Evolutionary conservation across 768 basidiomycete genomes (phyloP).

Genomic region (Lentinula raphanica): DNA sequence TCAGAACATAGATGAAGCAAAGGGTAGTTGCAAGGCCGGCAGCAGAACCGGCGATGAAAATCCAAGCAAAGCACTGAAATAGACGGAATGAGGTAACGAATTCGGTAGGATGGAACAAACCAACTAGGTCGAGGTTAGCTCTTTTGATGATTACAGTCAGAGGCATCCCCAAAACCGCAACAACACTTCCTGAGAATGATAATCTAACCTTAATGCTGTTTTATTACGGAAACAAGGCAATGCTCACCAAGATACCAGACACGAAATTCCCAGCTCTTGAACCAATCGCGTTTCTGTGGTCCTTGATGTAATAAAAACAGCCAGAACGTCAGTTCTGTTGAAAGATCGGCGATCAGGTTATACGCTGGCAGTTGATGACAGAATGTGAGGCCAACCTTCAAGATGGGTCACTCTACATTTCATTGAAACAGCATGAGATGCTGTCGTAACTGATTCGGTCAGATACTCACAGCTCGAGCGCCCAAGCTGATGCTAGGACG

Average conservation of each 20-base stretch:
- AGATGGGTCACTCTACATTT: slow-evolving; percentile 65
- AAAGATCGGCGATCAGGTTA: neutral
- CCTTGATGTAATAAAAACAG: slow-evolving; percentile 77
- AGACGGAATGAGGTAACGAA: slow-evolving; percentile 10
- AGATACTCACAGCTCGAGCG: slow-evolving; percentile 62
- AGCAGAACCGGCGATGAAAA: slow-evolving; percentile 66
- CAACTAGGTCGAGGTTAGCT: slow-evolving; percentile 52
- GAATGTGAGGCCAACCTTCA: slow-evolving; percentile 47
- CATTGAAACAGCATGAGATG: slow-evolving; percentile 4
- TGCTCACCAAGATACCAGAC: slow-evolving; percentile 61
- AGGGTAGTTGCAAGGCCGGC: slow-evolving; percentile 65
- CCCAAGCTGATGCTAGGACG: slow-evolving; percentile 68
- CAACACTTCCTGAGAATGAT: slow-evolving; percentile 47
- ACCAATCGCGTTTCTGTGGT: slow-evolving; percentile 68
- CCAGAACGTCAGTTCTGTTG: slow-evolving; percentile 74
- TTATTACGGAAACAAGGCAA: slow-evolving; percentile 12
- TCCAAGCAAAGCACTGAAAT: slow-evolving; percentile 63
- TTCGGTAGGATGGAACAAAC: slow-evolving; percentile 10
- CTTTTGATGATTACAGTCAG: slow-evolving; percentile 59
- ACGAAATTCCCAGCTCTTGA: slow-evolving; percentile 72
- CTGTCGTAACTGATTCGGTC: neutral
- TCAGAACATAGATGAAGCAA: slow-evolving; percentile 66
- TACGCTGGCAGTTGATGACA: neutral
- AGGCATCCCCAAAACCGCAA: slow-evolving; percentile 69
- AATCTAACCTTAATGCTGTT: slow-evolving; percentile 5